These are phyloP conservation scores for Fraxinus quadrangulata DNA, from an alignment of 257 asterid species.

Conservation along the genomic window DNA sequence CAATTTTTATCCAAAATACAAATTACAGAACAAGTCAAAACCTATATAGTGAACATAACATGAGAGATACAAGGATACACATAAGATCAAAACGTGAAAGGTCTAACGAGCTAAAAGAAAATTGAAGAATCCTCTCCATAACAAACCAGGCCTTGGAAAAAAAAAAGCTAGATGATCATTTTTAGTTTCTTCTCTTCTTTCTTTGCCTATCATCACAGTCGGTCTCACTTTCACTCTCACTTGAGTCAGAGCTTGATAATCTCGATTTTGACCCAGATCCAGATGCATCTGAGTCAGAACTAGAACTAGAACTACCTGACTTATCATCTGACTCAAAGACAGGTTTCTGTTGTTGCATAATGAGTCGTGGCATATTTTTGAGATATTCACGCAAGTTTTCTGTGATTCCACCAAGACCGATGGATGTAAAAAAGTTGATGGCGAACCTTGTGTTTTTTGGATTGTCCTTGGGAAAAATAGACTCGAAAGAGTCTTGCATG, in stretches of 20 bases:
- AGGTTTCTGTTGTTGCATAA: slow-evolving; percentile 84
- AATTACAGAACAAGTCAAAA: background rate
- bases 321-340: slow-evolving; percentile 53
- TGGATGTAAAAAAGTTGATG: slow-evolving; percentile 86
- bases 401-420: slow-evolving; percentile 88
- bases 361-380: slow-evolving; percentile 86
- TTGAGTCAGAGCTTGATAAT: slow-evolving; percentile 45
- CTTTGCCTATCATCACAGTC: slow-evolving; percentile 43
- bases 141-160: background rate
- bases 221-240: slow-evolving; percentile 49
- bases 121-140: background rate
- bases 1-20: background rate
- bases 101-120: background rate
- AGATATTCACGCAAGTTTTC: slow-evolving; percentile 77
- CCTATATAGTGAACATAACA: background rate
- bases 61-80: background rate
- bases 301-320: slow-evolving; percentile 44
- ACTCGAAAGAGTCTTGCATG: slow-evolving; percentile 80
- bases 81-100: background rate
- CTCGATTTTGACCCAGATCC: slow-evolving; percentile 34
- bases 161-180: background rate
- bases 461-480: slow-evolving; percentile 82
- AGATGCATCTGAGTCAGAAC: slow-evolving; percentile 48
- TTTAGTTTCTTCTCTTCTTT: slow-evolving; percentile 36
- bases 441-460: slow-evolving; percentile 86